These are phyloP conservation scores for Cinchona pubescens DNA, from an alignment of 257 asterid species.

Conservation along the genomic window DNA sequence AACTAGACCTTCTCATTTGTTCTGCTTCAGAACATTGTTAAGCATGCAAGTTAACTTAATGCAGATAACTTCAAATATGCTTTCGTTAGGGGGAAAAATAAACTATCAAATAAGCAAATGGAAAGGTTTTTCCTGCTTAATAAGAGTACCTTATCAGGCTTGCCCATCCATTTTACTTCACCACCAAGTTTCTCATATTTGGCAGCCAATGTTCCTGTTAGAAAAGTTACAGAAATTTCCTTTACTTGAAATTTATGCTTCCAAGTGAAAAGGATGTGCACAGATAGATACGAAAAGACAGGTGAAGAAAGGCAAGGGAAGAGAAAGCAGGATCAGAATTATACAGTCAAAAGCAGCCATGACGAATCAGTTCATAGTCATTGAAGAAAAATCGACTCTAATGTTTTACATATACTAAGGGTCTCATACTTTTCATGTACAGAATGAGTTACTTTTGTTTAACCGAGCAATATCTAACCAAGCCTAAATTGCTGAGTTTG, in stretches of 20 bases:
- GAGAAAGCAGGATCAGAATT: background rate
- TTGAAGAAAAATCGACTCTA: background rate
- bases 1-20: background rate
- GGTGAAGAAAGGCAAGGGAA: background rate
- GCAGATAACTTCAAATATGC: too few species aligned
- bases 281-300: background rate
- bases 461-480: background rate
- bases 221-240: constrained; percentile 10
- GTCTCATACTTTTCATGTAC: background rate
- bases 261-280: background rate
- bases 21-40: background rate
- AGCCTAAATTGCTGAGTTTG: background rate
- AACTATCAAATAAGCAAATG: background rate
- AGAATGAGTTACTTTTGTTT: constrained; percentile 10
- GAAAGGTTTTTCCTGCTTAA: background rate
- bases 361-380: background rate
- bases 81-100: too few species aligned
- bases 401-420: too few species aligned
- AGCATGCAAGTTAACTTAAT: background rate
- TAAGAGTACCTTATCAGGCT: constrained; percentile 78
- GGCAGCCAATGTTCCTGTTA: constrained; percentile 74
- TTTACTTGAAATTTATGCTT: background rate
- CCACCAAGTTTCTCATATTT: constrained; percentile 92
- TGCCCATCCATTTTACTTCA: constrained; percentile 99
- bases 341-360: background rate